Evolutionary conservation across 2,329 filamentous ascomycete genomes (phyloP).

Genomic region (Chrysoporthe austroafricana): DNA sequence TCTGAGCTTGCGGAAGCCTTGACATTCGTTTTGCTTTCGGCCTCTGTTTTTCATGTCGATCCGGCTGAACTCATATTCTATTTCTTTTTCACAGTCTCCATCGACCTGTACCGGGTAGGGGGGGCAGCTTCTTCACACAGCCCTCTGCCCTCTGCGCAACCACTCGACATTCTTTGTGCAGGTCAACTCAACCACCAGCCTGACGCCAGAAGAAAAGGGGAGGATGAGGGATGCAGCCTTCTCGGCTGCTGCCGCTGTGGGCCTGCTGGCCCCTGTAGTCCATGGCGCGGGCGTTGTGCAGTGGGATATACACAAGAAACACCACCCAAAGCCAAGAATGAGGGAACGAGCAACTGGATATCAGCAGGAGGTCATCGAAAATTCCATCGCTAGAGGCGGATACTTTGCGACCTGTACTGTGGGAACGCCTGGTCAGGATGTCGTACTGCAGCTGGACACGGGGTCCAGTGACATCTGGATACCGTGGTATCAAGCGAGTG

Average conservation of each 20-base stretch:
- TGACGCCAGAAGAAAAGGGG: background rate
- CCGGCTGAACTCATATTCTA: background rate
- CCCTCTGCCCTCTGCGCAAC: background rate
- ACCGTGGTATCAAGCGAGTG: slow-evolving; percentile 42
- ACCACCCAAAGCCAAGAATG: slow-evolving; percentile 36
- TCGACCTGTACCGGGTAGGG: background rate
- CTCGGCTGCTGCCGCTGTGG: slow-evolving; percentile 30
- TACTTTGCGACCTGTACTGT: slow-evolving; percentile 62
- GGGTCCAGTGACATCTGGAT: slow-evolving; percentile 70
- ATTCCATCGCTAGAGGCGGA: slow-evolving; percentile 49
- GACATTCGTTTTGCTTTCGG: background rate
- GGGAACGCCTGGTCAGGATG: slow-evolving; percentile 59
- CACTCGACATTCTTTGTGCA: background rate
- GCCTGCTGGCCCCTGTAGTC: slow-evolving; percentile 32
- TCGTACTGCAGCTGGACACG: slow-evolving; percentile 66
- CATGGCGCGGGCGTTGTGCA: slow-evolving; percentile 45
- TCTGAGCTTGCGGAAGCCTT: background rate
- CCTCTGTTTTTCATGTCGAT: background rate
- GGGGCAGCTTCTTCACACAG: background rate
- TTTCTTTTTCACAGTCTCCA: background rate
- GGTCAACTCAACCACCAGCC: background rate
- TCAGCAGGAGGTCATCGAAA: slow-evolving; percentile 48
- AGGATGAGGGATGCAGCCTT: slow-evolving; percentile 10
- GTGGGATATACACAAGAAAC: slow-evolving; percentile 51
- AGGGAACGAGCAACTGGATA: slow-evolving; percentile 44